Base-by-base conservation (phyloP, 305 asterid genomes). In the Fraxinus angustifolia region DNA sequence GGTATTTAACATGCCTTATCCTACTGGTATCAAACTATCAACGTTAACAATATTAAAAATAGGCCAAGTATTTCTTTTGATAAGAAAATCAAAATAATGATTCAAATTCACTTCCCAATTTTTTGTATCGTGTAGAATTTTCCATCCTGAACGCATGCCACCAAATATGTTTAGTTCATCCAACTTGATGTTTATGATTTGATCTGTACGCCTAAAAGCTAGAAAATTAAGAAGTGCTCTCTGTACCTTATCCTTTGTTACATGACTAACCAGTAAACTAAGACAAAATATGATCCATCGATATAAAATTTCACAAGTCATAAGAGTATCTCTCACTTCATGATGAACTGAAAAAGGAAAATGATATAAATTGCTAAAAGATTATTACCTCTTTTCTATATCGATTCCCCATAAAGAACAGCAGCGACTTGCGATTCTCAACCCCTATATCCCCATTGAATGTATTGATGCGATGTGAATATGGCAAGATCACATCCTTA, bases 371-470 rank as follows among this genome's bases (percentile, higher is more conserved):
- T 62, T 7, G 71, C 30, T 21, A 19, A 60, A 23, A 60, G 28
- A 73, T 11, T 5, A 70, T 89, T 90, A 94, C 99, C 98, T 96
- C 99, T 87, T 96, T 96, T 30, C 99, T 86, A 53, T 88, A 94
- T 17, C 98, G 92, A 80, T 96, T 94, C 73, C 99, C 98, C 98
- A 95, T 95, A 82, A 95, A 93, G 88, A 95, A 95, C 72, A 95
- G 89, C 83, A 95, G 87, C 17, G 92, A 88, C 83, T 91, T 86
- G 73, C 97, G 93, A 78, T 91, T 85, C 76, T 85, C 91, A 31
- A 90, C 82, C 14, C 98, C 97, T 70, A 88, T 74, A 85, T 90
- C 92, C 79, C 98, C 99, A 60, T 88, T 83, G 82, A 85, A 96
- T 68, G 99, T 40, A 85, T 92, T 93, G 86, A 96, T 96, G 68